phyloP scores from a whole-genome alignment of 2,329 filamentous ascomycete species.

The Phyllachora maydis region DNA sequence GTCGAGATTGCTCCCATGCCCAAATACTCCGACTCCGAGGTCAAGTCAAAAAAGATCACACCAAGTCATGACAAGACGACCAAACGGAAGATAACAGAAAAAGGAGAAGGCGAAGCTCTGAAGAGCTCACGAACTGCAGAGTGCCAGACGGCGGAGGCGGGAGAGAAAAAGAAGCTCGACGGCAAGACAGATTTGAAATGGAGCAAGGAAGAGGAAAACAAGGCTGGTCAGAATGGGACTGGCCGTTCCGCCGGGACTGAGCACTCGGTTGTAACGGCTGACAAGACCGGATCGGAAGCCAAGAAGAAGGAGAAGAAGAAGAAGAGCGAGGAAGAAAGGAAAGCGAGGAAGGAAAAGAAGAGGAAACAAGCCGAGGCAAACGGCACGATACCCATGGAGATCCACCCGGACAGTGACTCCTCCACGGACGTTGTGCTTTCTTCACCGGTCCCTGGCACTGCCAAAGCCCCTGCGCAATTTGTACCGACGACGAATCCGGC shows the following conservation, averaged over 20 bases:
- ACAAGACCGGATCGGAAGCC: conserved; percentile 14
- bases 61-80: conserved; percentile 29
- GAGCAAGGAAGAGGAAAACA: conserved; percentile 7
- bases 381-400: conserved; percentile 67
- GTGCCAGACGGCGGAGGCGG: conserved; percentile 25
- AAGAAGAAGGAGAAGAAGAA: conserved; percentile 95
- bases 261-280: too few relatives aligned
- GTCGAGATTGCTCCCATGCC: conserved; percentile 88
- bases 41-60: conserved; percentile 17
- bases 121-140: too few relatives aligned
- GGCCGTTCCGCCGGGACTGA: conserved; percentile 8
- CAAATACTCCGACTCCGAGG: conserved; percentile 45
- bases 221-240: conserved; percentile 5
- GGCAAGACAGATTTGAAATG: conserved; percentile 17
- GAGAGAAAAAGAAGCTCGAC: conserved; percentile 17
- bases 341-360: conserved; percentile 80
- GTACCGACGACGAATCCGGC: conserved; percentile 77
- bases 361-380: conserved; percentile 71
- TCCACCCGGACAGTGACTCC: conserved; percentile 46
- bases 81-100: conserved; percentile 45
- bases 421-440: too few relatives aligned
- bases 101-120: conserved; percentile 52
- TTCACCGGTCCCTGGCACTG: conserved; percentile 6
- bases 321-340: conserved; percentile 77
- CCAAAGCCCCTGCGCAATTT: conserved; percentile 31